Base-by-base conservation (phyloP, 2,329 filamentous ascomycete species). In the Phaeoacremonium minimum region DNA sequence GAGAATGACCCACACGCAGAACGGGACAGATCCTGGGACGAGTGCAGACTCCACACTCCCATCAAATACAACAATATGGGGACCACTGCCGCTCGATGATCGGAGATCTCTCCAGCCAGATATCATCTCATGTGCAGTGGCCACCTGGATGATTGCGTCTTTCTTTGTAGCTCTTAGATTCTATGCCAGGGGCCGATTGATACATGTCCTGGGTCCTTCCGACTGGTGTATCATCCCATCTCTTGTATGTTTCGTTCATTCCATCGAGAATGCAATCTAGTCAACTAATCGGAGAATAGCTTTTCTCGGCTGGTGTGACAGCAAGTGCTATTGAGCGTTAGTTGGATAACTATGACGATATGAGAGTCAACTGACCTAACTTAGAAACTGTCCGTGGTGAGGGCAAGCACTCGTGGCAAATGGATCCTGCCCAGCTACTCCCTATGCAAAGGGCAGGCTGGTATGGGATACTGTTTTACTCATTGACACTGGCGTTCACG, bases 171-270 rank as follows among this genome's bases (percentile, higher is more conserved):
- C 42, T 6, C 18, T 53, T 17, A 55, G 57, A 4, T 46, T 61
- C 26, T 59, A 54, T 28, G 55, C 57, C 17, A 42, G 58, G 36
- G 46, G 50, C 6, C 41, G 46, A 7, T 36, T 61, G 38, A 53
- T 59, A 29, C 54, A 54, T 38, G 50, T 57, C 30, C 52, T 57
- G 36, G 57, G 57, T 36, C 15, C 42, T 4, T 57, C 60, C 32
- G 58, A 61, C 37, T 59, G 56, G 48, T 46, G 51, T 5, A 53
- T 59, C 30, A 9, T 61, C 13, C 37, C 52, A 15, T 48, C 57
- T 7, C n/a, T 26, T 9, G 22, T 26, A 26, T 26, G n/a, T 9
- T 26, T 26, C 22, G 22, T 9, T n/a, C 22, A 9, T n/a, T 26
- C 22, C 22, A 9, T 26, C 22, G 9, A 9, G 22, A 26, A n/a